Conservation (phyloP, 305 asterid genomes). For the Euphrasia arctica region DNA sequence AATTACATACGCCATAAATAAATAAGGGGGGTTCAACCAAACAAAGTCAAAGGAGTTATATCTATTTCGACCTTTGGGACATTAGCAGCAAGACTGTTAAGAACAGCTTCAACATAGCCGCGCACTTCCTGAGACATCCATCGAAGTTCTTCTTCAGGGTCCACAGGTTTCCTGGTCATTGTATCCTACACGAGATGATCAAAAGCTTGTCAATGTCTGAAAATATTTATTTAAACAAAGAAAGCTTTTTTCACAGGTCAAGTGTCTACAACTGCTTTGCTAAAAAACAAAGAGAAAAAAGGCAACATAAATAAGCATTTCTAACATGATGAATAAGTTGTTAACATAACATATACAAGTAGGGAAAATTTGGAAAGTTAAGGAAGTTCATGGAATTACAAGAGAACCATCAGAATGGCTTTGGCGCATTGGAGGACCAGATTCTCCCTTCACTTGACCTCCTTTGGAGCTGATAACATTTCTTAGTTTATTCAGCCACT, state of each 20-base stretch:
- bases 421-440: conserved; percentile 72
- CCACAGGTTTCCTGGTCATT: conserved; percentile 92
- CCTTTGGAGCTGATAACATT: conserved; percentile 86
- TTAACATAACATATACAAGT: background rate
- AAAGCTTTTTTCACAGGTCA: background rate
- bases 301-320: no score
- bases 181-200: conserved; percentile 60
- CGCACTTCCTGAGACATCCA: conserved; percentile 99
- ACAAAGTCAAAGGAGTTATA: conserved; percentile 14
- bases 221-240: no score
- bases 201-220: conserved; percentile 16
- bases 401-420: conserved; percentile 96
- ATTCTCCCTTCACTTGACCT: conserved; percentile 87
- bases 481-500: conserved; percentile 77
- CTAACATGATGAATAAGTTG: background rate
- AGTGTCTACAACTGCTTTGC: conserved; percentile 1
- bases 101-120: conserved; percentile 99
- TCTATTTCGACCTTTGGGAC: conserved; percentile 73
- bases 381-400: conserved; percentile 41
- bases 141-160: conserved; percentile 99
- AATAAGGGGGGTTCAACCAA: conserved; percentile 21
- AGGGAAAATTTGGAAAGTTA: conserved; percentile 15
- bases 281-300: no score
- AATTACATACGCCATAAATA: conserved; percentile 28
- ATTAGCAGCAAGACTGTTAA: conserved; percentile 98